These are phyloP conservation scores for Raphanus raphanistrum DNA, from an alignment of 345 rosid species.

Conservation along the genomic window DNA sequence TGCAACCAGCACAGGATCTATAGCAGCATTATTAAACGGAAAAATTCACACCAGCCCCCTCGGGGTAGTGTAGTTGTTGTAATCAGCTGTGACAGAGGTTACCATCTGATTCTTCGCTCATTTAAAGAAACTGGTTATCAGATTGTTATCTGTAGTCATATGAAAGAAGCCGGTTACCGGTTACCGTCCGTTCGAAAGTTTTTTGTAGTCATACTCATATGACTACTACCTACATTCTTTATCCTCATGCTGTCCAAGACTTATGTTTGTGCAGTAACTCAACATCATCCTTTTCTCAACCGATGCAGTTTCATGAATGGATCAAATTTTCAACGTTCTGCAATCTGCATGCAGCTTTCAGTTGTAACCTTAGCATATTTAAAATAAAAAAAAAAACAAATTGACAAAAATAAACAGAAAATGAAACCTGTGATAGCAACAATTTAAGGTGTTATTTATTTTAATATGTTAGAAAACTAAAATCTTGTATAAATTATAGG, in stretches of 20 bases:
- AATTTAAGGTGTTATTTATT: not conserved
- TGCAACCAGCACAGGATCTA: not conserved
- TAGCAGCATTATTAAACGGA: not conserved
- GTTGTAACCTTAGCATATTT: not conserved
- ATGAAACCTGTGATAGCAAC: not conserved
- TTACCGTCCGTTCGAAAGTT: too few species aligned
- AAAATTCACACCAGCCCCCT: not conserved
- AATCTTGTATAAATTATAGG: not conserved
- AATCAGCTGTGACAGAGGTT: not conserved
- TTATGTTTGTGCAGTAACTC: not conserved
- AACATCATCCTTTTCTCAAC: not conserved
- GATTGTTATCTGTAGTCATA: too few species aligned
- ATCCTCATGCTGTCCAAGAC: not conserved
- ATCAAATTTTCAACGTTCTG: not conserved
- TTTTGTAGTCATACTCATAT: too few species aligned
- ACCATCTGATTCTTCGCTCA: too few species aligned
- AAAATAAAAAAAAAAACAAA: not conserved
- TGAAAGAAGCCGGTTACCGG: too few species aligned
- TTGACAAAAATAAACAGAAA: not conserved
- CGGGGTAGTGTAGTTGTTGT: not conserved
- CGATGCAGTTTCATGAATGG: not conserved
- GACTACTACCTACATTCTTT: not conserved
- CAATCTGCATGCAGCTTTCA: not conserved
- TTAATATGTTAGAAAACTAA: not conserved
- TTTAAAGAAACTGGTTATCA: too few species aligned